These are phyloP conservation scores for Vigna mungo DNA, from an alignment of 306 rosid genomes.

Conservation along the genomic window DNA sequence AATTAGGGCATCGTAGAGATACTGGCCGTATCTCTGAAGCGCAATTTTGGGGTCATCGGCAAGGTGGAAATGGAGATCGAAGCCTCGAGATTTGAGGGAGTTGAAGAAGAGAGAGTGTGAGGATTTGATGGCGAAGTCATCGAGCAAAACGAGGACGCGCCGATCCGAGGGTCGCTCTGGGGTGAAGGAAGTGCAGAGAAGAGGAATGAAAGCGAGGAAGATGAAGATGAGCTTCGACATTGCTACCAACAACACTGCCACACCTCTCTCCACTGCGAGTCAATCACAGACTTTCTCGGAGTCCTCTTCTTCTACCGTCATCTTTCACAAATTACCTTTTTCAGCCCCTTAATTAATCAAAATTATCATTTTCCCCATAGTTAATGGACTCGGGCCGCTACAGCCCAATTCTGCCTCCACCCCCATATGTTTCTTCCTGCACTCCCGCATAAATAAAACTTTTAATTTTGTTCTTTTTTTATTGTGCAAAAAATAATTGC, in stretches of 20 bases:
- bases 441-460: no score
- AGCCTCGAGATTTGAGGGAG: constrained; percentile 85
- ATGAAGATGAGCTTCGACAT: constrained; percentile 72
- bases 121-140: constrained; percentile 85
- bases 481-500: no score
- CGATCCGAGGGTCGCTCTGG: constrained; percentile 77
- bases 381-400: neutral
- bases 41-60: constrained; percentile 87
- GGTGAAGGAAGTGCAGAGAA: constrained; percentile 72
- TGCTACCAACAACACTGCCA: neutral
- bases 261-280: constrained; percentile 21
- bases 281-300: neutral
- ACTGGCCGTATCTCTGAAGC: constrained; percentile 88
- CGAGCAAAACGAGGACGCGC: constrained; percentile 83
- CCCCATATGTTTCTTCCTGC: no score
- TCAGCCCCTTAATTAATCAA: neutral
- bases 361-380: neutral
- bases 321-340: constrained; percentile 27
- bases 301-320: constrained; percentile 38
- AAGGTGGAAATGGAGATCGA: constrained; percentile 92
- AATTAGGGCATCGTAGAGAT: constrained; percentile 79
- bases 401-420: neutral
- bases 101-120: constrained; percentile 88
- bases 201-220: constrained; percentile 61
- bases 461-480: no score